These are phyloP conservation scores for Thinopyrum obtusiflorum DNA, from an alignment of 202 grass and related monocot genomes.

Conservation along the genomic window DNA sequence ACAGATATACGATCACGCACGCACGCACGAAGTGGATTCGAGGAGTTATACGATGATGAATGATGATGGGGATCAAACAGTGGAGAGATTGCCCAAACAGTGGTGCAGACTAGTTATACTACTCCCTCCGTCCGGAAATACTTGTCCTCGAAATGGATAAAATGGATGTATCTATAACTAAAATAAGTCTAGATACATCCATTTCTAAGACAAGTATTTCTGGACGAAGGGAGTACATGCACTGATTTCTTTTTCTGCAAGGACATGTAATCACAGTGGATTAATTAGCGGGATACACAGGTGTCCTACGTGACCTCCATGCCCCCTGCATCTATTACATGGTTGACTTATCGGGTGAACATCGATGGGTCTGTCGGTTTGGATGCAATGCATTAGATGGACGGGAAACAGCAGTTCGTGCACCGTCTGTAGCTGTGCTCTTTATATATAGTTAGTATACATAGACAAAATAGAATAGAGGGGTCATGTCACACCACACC, in stretches of 20 bases:
- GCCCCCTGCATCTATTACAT: background rate
- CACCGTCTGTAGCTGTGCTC: background rate
- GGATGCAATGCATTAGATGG: background rate
- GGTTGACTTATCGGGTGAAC: background rate
- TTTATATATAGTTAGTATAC: background rate
- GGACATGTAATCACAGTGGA: background rate
- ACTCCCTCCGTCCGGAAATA: too few relatives aligned
- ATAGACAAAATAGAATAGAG: background rate
- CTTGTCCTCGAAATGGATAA: too few relatives aligned
- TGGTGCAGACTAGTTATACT: background rate
- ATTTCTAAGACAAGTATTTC: too few relatives aligned
- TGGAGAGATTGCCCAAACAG: background rate
- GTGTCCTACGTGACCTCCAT: background rate
- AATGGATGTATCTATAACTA: too few relatives aligned
- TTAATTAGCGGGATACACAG: background rate
- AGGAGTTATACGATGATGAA: background rate
- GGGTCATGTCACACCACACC: background rate
- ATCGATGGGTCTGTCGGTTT: background rate
- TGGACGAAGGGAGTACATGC: too few relatives aligned
- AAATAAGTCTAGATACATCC: too few relatives aligned
- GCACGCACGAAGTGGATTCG: background rate
- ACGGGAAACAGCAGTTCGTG: slow-evolving; percentile 18
- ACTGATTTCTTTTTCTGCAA: background rate
- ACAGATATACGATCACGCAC: background rate
- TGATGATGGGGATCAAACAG: background rate